Evolutionary conservation across 2,329 filamentous ascomycete species (phyloP).

Genomic region (Fusarium oxysporum): DNA sequence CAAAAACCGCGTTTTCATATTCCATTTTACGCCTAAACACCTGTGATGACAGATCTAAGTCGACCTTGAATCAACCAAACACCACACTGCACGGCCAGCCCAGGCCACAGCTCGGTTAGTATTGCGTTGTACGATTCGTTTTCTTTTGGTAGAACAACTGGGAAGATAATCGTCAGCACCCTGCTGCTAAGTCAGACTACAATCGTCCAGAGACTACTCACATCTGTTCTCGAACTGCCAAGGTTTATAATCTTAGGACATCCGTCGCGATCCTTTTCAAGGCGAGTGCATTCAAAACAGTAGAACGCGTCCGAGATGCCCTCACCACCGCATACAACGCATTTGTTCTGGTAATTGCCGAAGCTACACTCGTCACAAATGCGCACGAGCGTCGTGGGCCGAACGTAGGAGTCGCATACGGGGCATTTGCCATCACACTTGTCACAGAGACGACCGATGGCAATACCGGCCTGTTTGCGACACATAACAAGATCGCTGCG

Average conservation of each 20-base stretch:
- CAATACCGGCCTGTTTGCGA: slow-evolving; percentile 97
- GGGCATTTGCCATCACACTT: slow-evolving; percentile 99
- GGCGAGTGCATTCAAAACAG: slow-evolving; percentile 96
- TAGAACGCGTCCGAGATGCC: slow-evolving; percentile 99
- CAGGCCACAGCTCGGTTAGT: slow-evolving; percentile 63
- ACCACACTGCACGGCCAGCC: slow-evolving; percentile 54
- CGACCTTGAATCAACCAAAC: slow-evolving; percentile 20
- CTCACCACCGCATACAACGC: slow-evolving; percentile 97
- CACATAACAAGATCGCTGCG: slow-evolving; percentile 96
- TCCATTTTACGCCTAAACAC: slow-evolving; percentile 39
- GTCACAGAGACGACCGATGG: slow-evolving; percentile 98
- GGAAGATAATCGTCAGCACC: slow-evolving; percentile 35
- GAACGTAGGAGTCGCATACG: slow-evolving; percentile 98
- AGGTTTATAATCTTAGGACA: slow-evolving; percentile 99
- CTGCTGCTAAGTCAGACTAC: not conserved
- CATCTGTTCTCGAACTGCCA: slow-evolving; percentile 93
- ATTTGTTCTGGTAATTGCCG: slow-evolving; percentile 99
- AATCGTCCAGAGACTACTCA: slow-evolving; percentile 57
- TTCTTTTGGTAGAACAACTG: slow-evolving; percentile 75
- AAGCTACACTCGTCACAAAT: slow-evolving; percentile 99
- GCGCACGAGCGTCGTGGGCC: slow-evolving; percentile 94
- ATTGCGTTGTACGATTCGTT: slow-evolving; percentile 69
- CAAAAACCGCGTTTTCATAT: slow-evolving; percentile 18
- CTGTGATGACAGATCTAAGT: slow-evolving; percentile 34
- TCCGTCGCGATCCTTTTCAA: slow-evolving; percentile 97